These are phyloP conservation scores for Lachancea nothofagi DNA, from an alignment of 805 yeast genomes.

Conservation along the genomic window DNA sequence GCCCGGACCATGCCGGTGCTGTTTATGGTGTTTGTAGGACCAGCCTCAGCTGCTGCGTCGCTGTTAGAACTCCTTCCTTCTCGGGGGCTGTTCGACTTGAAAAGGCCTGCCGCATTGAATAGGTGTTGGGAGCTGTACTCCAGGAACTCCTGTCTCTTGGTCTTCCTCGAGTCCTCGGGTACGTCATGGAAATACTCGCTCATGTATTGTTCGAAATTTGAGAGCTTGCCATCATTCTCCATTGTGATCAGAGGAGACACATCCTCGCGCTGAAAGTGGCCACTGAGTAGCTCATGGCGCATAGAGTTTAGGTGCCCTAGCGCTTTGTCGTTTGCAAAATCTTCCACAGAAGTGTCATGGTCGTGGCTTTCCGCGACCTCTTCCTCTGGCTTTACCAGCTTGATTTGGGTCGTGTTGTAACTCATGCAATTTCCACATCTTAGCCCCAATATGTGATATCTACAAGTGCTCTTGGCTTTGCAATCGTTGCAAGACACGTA, in stretches of 20 bases:
- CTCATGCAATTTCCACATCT: slow-evolving; percentile 84
- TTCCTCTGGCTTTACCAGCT: slow-evolving; percentile 63
- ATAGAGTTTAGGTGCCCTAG: slow-evolving; percentile 3
- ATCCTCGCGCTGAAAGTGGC: slow-evolving; percentile 23
- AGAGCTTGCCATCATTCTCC: slow-evolving; percentile 15
- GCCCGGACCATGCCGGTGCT: slow-evolving; percentile 14
- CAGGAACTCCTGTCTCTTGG: slow-evolving; percentile 7
- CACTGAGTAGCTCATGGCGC: slow-evolving; percentile 15
- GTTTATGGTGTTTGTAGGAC: background rate
- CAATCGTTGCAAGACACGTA: slow-evolving; percentile 82
- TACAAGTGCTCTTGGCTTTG: slow-evolving; percentile 67
- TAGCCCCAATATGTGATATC: slow-evolving; percentile 79
- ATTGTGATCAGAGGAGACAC: slow-evolving; percentile 21
- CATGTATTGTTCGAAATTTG: slow-evolving; percentile 20
- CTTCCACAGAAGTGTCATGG: slow-evolving; percentile 1
- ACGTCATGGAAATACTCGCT: slow-evolving; percentile 18
- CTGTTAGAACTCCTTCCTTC: background rate
- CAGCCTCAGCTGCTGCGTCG: background rate
- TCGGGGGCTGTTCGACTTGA: slow-evolving; percentile 8
- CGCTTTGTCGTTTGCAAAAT: slow-evolving; percentile 1
- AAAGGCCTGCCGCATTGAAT: slow-evolving; percentile 17
- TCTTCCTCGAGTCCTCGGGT: slow-evolving; percentile 1
- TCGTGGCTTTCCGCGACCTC: slow-evolving; percentile 6
- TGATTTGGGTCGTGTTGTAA: slow-evolving; percentile 75
- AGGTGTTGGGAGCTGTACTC: slow-evolving; percentile 17